Percentiles rank a stretch among this genome's conserved stretches.
These are phyloP conservation scores for Hypoxylon trugodes DNA, from an alignment of 495 filamentous ascomycete species.

Conservation along the genomic window DNA sequence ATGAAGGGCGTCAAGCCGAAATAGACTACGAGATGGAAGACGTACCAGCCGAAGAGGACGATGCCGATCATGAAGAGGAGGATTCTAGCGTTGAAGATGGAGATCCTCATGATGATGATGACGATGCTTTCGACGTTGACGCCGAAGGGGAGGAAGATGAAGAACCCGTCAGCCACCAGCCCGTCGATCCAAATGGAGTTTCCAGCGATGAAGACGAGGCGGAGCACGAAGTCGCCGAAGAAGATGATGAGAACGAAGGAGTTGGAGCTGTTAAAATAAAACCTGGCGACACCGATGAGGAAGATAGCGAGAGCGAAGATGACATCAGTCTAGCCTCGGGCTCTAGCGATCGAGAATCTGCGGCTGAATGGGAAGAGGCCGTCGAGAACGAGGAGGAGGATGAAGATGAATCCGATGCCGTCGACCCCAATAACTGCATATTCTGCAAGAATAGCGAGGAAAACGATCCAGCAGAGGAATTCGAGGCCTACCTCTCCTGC, in stretches of 20 bases:
- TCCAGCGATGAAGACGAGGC: constrained; percentile 50
- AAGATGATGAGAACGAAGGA: constrained; percentile 66
- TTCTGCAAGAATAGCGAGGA: constrained; percentile 87
- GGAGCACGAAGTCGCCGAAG: constrained; percentile 49
- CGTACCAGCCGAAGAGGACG: constrained; percentile 51
- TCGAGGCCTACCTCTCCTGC: constrained; percentile 85
- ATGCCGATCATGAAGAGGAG: constrained; percentile 55
- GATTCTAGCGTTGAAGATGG: constrained; percentile 48
- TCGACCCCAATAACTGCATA: constrained; percentile 73
- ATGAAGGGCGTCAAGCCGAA: constrained; percentile 33
- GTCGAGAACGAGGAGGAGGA: constrained; percentile 72
- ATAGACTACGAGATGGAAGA: constrained; percentile 48
- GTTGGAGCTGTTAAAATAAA: constrained; percentile 80
- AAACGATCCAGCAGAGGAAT: constrained; percentile 85
- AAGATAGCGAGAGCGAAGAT: constrained; percentile 51
- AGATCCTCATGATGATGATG: constrained; percentile 54
- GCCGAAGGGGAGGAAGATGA: constrained; percentile 54
- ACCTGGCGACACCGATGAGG: constrained; percentile 61
- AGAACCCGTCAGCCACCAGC: constrained; percentile 47
- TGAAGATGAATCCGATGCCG: constrained; percentile 64
- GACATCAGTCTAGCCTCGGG: constrained; percentile 46
- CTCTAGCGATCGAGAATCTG: constrained; percentile 64
- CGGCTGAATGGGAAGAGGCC: constrained; percentile 71
- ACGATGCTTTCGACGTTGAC: constrained; percentile 45
- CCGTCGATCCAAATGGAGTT: constrained; percentile 9